Evolutionary conservation across 2,329 filamentous ascomycete genomes (phyloP).

Genomic region (Penicillium sp.): DNA sequence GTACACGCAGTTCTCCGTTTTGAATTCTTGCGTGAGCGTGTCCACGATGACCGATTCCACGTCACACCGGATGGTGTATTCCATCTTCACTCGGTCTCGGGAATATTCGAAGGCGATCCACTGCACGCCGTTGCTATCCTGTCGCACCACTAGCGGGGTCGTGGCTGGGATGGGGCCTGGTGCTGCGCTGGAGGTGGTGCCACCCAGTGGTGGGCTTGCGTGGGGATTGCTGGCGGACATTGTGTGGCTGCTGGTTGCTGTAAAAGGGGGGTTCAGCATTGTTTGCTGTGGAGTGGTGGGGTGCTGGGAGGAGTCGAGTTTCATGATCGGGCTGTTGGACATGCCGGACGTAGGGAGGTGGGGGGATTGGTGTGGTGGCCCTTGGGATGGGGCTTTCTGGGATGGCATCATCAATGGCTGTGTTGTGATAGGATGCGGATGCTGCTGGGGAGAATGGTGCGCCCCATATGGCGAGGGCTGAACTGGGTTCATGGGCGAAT

Average conservation of each 20-base stretch:
- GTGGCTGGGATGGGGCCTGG: constrained; percentile 96
- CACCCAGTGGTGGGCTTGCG: constrained; percentile 51
- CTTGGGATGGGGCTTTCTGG: constrained; percentile 40
- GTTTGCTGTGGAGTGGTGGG: constrained; percentile 36
- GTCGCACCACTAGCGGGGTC: constrained; percentile 87
- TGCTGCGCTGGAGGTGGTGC: constrained; percentile 88
- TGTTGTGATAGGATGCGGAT: constrained; percentile 58
- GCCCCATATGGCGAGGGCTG: constrained; percentile 59
- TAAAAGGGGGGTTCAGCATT: constrained; percentile 37
- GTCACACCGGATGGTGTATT: constrained; percentile 97
- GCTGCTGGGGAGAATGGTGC: constrained; percentile 55
- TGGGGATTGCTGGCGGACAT: constrained; percentile 36
- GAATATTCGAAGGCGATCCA: constrained; percentile 99
- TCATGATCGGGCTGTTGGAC: constrained; percentile 59
- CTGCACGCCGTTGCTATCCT: constrained; percentile 94
- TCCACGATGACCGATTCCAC: constrained; percentile 96
- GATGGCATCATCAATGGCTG: constrained; percentile 56
- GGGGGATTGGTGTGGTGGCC: constrained; percentile 41
- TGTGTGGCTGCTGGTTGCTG: constrained; percentile 58
- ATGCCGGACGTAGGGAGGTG: constrained; percentile 55
- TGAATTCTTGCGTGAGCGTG: constrained; percentile 81
- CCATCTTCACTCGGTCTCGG: constrained; percentile 95
- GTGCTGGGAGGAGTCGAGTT: constrained; percentile 47
- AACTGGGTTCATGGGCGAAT: constrained; percentile 53
- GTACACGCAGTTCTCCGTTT: constrained; percentile 97